Conservation (phyloP, 768 basidiomycete genomes). For the Lactarius hatsudake region DNA sequence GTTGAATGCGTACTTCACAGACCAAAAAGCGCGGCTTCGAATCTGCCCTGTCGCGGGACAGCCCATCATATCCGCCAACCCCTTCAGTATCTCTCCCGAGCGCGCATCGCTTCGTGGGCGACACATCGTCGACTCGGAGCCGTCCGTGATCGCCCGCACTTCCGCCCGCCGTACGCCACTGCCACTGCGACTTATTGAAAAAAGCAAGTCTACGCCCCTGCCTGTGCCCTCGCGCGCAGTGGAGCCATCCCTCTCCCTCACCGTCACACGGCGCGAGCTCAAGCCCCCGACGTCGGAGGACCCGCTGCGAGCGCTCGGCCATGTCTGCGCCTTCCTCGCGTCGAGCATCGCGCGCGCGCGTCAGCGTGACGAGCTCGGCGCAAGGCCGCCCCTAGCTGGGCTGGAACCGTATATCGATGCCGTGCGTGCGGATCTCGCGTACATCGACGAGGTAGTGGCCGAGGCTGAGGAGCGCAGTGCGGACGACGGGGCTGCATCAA, state of each 20-base stretch:
- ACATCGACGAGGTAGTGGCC: conserved; percentile 6
- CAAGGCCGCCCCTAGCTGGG: conserved; percentile 13
- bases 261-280: conserved; percentile 13
- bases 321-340: conserved; percentile 14
- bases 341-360: conserved; percentile 6
- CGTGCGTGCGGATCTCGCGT: conserved; percentile 7
- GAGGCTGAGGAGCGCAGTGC: too few species aligned
- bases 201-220: not conserved
- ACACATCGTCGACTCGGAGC: not conserved
- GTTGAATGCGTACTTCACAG: too few species aligned
- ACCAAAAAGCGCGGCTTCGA: too few species aligned
- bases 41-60: too few species aligned
- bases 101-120: not conserved
- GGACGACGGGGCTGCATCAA: not conserved
- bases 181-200: not conserved
- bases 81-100: not conserved
- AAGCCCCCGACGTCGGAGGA: conserved; percentile 20
- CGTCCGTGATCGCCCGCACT: not conserved
- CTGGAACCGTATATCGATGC: conserved; percentile 12
- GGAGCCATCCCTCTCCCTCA: conserved; percentile 9
- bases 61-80: too few species aligned
- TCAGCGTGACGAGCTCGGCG: not conserved
- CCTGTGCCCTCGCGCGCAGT: not conserved
- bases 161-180: not conserved
- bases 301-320: conserved; percentile 4